phyloP scores from a whole-genome alignment of 805 yeast species.

The Priceomyces carsonii region DNA sequence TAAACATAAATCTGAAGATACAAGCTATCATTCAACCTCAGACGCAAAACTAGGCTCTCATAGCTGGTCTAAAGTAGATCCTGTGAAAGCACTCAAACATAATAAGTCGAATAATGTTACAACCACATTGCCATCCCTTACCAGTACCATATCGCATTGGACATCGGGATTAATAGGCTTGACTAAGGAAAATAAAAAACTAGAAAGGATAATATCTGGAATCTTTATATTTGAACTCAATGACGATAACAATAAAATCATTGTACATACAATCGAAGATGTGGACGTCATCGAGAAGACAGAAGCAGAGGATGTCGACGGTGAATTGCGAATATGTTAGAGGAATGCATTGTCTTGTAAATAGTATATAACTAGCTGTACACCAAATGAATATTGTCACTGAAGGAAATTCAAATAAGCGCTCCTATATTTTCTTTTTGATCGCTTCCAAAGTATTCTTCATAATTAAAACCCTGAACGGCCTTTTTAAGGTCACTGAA shows the following conservation, averaged over 20 bases:
- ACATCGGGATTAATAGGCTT: constrained; percentile 36
- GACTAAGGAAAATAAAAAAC: constrained; percentile 23
- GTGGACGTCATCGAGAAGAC: constrained; percentile 56
- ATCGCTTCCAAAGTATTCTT: constrained; percentile 7
- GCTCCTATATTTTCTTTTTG: no score
- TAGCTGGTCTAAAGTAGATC: constrained; percentile 39
- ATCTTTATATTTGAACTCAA: constrained; percentile 66
- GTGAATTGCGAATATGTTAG: constrained; percentile 29
- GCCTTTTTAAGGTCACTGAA: constrained; percentile 9
- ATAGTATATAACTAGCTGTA: no score
- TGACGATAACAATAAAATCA: constrained; percentile 51
- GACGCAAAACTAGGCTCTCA: constrained; percentile 42
- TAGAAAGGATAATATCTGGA: constrained; percentile 52
- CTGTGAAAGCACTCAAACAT: constrained; percentile 18
- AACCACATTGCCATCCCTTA: constrained; percentile 19
- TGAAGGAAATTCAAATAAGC: no score
- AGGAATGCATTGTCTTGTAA: constrained; percentile 4
- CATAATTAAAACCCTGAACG: constrained; percentile 9
- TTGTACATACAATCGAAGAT: constrained; percentile 68
- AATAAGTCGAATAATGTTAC: constrained; percentile 3
- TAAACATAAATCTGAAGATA: constrained; percentile 5
- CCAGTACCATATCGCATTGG: constrained; percentile 26
- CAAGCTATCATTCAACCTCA: constrained; percentile 31
- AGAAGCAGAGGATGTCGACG: constrained; percentile 25
- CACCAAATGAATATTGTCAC: no score